Conservation (phyloP, 2,329 filamentous ascomycete species). For the Chaetomiaceae sp. region DNA sequence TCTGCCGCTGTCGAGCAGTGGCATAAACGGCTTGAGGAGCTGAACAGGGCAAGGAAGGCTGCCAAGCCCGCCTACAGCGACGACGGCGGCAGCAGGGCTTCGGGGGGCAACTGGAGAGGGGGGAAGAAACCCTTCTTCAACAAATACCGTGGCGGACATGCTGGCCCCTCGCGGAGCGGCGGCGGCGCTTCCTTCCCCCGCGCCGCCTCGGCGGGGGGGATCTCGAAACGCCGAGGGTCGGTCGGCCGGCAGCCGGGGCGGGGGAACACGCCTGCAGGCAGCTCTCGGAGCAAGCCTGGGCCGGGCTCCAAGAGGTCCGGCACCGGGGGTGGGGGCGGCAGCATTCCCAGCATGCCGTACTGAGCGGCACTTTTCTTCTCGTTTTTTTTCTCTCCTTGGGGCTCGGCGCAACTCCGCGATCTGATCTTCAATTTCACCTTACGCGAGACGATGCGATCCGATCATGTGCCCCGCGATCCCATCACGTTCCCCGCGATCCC, state of each 20-base stretch:
- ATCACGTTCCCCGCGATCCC: background rate
- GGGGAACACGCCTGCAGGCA: background rate
- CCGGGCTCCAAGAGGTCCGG: background rate
- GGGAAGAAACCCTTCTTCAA: conserved; percentile 11
- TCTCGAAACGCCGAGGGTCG: conserved; percentile 22
- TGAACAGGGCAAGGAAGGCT: background rate
- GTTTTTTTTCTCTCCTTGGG: background rate
- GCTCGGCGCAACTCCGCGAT: background rate
- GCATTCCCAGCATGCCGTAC: conserved; percentile 17
- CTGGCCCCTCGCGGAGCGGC: conserved; percentile 4
- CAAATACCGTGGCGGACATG: background rate
- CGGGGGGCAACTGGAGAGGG: conserved; percentile 19
- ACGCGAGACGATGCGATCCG: background rate
- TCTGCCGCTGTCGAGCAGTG: conserved; percentile 24
- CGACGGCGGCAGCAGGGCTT: background rate
- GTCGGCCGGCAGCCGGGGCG: conserved; percentile 1
- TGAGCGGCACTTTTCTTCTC: background rate
- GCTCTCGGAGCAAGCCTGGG: background rate
- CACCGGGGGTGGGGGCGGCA: conserved; percentile 5
- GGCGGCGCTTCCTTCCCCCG: conserved; percentile 5
- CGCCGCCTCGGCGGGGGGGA: conserved; percentile 19
- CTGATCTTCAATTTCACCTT: background rate
- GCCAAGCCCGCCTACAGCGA: background rate
- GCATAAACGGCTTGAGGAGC: conserved; percentile 29
- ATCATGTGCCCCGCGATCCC: background rate